Evolutionary conservation across 257 asterid genomes (phyloP).

Genomic region (Gynochthodes officinalis): DNA sequence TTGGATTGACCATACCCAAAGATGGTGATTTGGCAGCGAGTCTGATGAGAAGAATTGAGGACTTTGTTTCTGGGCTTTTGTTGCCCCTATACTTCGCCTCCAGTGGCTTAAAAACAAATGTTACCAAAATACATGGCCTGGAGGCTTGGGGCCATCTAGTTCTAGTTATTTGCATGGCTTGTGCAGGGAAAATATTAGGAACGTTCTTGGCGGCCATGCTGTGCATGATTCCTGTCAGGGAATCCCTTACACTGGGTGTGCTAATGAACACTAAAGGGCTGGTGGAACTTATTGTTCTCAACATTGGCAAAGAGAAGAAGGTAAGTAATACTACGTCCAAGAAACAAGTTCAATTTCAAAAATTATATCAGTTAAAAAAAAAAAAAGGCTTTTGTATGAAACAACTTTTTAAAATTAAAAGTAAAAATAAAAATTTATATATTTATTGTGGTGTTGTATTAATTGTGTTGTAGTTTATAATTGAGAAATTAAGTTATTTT

Average conservation of each 20-base stretch:
- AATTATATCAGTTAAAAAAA: too few relatives aligned
- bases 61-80: slow-evolving; percentile 54
- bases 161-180: slow-evolving; percentile 48
- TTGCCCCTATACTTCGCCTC: slow-evolving; percentile 60
- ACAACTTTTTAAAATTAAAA: too few relatives aligned
- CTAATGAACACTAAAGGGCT: slow-evolving; percentile 75
- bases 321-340: too few relatives aligned
- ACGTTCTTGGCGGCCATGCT: slow-evolving; percentile 53
- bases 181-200: slow-evolving; percentile 59
- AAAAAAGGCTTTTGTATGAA: too few relatives aligned
- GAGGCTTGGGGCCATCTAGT: slow-evolving; percentile 54
- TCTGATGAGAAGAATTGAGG: slow-evolving; percentile 47
- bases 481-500: too few relatives aligned
- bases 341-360: too few relatives aligned
- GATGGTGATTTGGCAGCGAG: slow-evolving; percentile 39
- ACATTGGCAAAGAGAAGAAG: slow-evolving; percentile 61
- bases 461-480: too few relatives aligned
- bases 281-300: slow-evolving; percentile 63
- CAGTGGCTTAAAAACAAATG: slow-evolving; percentile 58
- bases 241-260: slow-evolving; percentile 53
- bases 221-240: slow-evolving; percentile 48
- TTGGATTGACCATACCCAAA: slow-evolving; percentile 57
- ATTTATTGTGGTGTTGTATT: too few relatives aligned
- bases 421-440: too few relatives aligned
- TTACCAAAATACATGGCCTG: slow-evolving; percentile 32